These are phyloP conservation scores for Paragyromitra xinjiangensis DNA, from an alignment of 495 filamentous ascomycete genomes.

Conservation along the genomic window DNA sequence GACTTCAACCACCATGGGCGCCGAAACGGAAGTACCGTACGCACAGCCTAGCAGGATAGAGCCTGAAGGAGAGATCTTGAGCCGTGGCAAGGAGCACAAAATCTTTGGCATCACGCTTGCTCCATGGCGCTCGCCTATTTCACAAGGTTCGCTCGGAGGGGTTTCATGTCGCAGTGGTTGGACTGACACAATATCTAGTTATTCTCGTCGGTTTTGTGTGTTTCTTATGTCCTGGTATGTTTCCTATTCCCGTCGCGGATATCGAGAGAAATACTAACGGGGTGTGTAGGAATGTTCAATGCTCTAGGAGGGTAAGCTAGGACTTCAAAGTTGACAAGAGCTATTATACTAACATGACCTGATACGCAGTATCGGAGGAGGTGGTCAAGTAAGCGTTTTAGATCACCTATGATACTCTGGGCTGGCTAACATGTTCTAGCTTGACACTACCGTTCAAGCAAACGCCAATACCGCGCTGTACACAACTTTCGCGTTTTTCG, in stretches of 20 bases:
- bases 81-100: conserved; percentile 30
- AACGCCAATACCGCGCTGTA: conserved; percentile 79
- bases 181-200: conserved; percentile 36
- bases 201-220: conserved; percentile 83
- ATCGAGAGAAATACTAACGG: conserved; percentile 7
- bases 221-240: conserved; percentile 86
- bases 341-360: conserved; percentile 1
- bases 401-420: conserved; percentile 31
- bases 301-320: conserved; percentile 66
- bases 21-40: not conserved
- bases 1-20: conserved; percentile 18
- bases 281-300: conserved; percentile 69
- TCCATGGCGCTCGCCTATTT: conserved; percentile 53
- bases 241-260: not conserved
- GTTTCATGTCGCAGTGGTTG: not conserved
- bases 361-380: conserved; percentile 68
- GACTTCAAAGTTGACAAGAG: not conserved
- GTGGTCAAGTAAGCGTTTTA: conserved; percentile 64
- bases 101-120: conserved; percentile 52
- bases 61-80: conserved; percentile 1
- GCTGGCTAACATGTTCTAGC: conserved; percentile 16
- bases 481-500: conserved; percentile 84
- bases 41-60: not conserved
- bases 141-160: conserved; percentile 46
- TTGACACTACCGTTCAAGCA: conserved; percentile 70